A percentile compares a stretch with the other conserved stretches of the same genome.
These are phyloP conservation scores for Gaeumannomyces sp. DNA, from an alignment of 2,329 filamentous ascomycete species.

Conservation along the genomic window DNA sequence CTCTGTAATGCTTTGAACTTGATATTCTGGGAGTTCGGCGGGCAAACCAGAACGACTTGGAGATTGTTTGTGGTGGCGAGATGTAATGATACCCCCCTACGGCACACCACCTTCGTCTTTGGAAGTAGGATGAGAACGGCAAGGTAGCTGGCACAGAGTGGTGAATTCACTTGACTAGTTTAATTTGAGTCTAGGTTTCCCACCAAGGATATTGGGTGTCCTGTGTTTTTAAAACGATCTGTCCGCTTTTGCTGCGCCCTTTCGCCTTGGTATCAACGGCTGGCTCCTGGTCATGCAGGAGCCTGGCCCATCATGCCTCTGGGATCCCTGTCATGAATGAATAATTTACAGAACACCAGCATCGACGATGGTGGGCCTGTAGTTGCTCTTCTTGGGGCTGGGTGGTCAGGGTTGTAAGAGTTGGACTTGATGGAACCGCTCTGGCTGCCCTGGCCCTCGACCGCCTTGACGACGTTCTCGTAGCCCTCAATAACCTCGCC, in stretches of 20 bases:
- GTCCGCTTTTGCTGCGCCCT: not conserved
- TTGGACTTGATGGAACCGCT: constrained; percentile 52
- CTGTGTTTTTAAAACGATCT: constrained; percentile 1
- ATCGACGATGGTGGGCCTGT: constrained; percentile 17
- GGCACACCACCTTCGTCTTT: not conserved
- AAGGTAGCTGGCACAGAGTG: not conserved
- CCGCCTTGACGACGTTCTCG: constrained; percentile 46
- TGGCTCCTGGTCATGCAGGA: not conserved
- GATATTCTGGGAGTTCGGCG: not conserved
- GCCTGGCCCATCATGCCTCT: not conserved
- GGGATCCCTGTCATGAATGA: not conserved
- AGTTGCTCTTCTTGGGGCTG: constrained; percentile 26
- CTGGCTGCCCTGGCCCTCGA: constrained; percentile 54
- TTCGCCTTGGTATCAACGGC: not conserved
- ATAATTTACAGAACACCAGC: constrained; percentile 14
- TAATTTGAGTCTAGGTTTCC: not conserved
- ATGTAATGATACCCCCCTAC: not conserved
- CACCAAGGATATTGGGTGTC: not conserved
- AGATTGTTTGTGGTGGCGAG: not conserved
- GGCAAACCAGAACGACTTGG: not conserved
- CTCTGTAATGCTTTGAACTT: not conserved
- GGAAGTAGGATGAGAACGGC: not conserved
- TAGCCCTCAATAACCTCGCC: constrained; percentile 57
- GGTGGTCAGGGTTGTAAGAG: constrained; percentile 38
- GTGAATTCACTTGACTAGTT: constrained; percentile 1